Percentiles rank a stretch among this genome's conserved stretches.
phyloP scores from a whole-genome alignment of 2,329 filamentous ascomycete genomes.

The Cryoendolithus antarcticus region DNA sequence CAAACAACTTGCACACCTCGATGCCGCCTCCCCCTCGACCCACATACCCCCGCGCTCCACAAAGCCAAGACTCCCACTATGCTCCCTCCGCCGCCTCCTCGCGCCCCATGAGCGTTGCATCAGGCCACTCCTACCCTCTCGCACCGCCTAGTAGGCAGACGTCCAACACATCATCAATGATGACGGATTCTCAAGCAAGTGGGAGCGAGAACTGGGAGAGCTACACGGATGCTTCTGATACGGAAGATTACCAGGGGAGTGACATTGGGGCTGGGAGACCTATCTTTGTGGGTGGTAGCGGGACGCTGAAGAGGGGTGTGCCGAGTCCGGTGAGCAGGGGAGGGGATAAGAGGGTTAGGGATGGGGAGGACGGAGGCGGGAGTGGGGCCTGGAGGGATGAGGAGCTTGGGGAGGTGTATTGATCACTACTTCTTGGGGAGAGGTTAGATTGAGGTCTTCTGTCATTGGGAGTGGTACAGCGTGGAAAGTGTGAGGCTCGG shows the following conservation, averaged over 20 bases:
- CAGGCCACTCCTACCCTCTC: conserved; percentile 15
- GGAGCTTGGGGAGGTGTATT: too few relatives aligned
- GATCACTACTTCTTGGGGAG: too few relatives aligned
- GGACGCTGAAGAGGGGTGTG: too few relatives aligned
- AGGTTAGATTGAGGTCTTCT: too few relatives aligned
- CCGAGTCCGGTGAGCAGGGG: too few relatives aligned
- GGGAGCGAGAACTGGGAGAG: conserved; percentile 98
- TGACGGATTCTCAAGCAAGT: conserved; percentile 26
- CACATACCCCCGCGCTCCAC: conserved; percentile 5
- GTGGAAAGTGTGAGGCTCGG: too few relatives aligned
- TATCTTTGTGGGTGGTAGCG: too few relatives aligned
- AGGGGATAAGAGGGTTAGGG: too few relatives aligned
- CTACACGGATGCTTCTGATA: conserved; percentile 54
- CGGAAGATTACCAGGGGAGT: conserved; percentile 12
- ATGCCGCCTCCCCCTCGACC: conserved; percentile 12
- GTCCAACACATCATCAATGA: conserved; percentile 23
- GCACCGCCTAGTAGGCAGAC: conserved; percentile 21
- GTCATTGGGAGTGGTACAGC: too few relatives aligned
- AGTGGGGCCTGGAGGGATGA: too few relatives aligned
- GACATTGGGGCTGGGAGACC: too few relatives aligned
- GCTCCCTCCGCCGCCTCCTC: conserved; percentile 10
- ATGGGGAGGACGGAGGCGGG: too few relatives aligned
- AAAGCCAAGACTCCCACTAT: conserved; percentile 8
- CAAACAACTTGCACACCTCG: conserved; percentile 4
- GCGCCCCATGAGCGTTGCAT: conserved; percentile 15